A percentile compares a stretch with the other conserved stretches of the same genome.
These are phyloP conservation scores for Lathyrus tuberosus DNA, from an alignment of 306 rosid genomes.

Conservation along the genomic window DNA sequence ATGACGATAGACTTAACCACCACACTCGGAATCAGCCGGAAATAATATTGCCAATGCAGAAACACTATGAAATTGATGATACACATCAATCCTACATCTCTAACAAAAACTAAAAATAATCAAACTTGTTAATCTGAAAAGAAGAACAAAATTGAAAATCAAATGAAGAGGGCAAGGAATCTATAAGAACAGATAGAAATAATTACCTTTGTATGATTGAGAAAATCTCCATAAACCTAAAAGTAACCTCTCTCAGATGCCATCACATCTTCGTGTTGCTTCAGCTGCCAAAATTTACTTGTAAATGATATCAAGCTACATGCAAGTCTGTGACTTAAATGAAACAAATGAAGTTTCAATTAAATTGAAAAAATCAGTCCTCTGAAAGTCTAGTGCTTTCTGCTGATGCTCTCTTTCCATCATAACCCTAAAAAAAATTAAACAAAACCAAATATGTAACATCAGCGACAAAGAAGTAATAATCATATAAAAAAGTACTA, in stretches of 20 bases:
- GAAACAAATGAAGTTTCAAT: slow-evolving; percentile 30
- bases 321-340: slow-evolving; percentile 38
- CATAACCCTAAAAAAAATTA: slow-evolving; percentile 66
- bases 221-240: no score
- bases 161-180: no score
- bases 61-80: no score
- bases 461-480: slow-evolving; percentile 14
- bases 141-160: no score
- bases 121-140: no score
- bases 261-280: slow-evolving; percentile 42
- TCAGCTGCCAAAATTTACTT: slow-evolving; percentile 43
- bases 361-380: slow-evolving; percentile 54
- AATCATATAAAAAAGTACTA: not conserved
- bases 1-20: no score
- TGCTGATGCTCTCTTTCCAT: slow-evolving; percentile 59
- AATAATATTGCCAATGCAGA: no score
- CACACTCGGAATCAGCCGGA: no score
- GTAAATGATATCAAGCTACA: slow-evolving; percentile 44
- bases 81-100: no score
- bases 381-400: slow-evolving; percentile 54
- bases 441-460: slow-evolving; percentile 17
- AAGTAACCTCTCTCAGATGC: slow-evolving; percentile 37
- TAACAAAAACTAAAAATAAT: no score
- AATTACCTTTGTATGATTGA: no score
- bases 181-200: no score